Base-by-base conservation (phyloP, 1,284 basidiomycete genomes). In the Sporisorium iseilematis-ciliati region DNA sequence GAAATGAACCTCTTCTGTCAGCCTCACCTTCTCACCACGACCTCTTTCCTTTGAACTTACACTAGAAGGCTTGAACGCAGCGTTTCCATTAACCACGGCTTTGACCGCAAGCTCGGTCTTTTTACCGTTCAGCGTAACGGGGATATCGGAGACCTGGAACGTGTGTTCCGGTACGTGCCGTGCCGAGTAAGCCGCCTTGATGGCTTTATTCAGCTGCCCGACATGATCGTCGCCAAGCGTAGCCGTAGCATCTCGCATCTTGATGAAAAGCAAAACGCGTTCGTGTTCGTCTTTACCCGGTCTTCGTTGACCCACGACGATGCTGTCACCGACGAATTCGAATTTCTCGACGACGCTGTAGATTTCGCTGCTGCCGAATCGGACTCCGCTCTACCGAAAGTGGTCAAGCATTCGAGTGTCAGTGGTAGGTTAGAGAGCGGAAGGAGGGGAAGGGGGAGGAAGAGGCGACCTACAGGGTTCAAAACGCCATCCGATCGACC, bases 291-390 rank as follows among this genome's bases (percentile, higher is more conserved):
- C 81, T 1, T 64, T 61, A 18, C 56, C 54, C 0, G 56, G 58
- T 26, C 75, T 33, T 2, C 63, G 65, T 63, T 75, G 83, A 10
- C 83, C 82, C 2, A 85, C 82, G 7, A 82, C 83, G 26, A 85
- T 77, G 42, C 71, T 78, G 59, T 85, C 83, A 40, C 77, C 78
- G 16, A 85, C 73, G 40, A 80, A 81, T 16, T 46, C 43, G 48
- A 74, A 75, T 52, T 75, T 68, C 55, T 88, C 82, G 38, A 94
- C 88, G 52, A 93, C 91, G 75, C 91, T 90, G 86, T 94, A 94
- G 59, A 94, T 89, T 85, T 94, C 93, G 35, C 91, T 89, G 43
- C 91, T 91, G 20, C 93, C 93, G 82, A 94, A 94, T 18, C 93
- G 89, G 61, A 95, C 89, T 8, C 93, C 93, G 61, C 91, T 71